Evolutionary conservation across 2,329 filamentous ascomycete species (phyloP), one percentile per base, ranked within the genome.

Genomic region (Colletotrichum destructivum): DNA sequence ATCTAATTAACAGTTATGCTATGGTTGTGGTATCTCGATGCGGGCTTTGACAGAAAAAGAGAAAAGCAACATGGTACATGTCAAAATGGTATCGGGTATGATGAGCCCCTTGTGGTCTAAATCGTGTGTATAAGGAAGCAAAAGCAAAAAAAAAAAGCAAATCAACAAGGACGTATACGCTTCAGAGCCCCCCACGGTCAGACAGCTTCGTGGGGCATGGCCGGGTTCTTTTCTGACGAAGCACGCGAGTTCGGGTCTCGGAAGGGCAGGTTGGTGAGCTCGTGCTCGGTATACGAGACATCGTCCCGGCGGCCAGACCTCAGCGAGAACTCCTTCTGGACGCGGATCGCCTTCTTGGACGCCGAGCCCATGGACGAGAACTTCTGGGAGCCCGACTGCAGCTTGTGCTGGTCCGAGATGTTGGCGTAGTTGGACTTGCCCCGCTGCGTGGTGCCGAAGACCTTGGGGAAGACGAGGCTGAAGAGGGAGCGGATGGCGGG

Each of bases 401-500:
- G n/a, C 15, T 52, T n/a, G 26, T 44, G 23, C 44, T 54, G 66
- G 9, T 52, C 46, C 21, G 64, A 69, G n/a, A 71, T 18, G 16
- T 71, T 69, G 52, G 57, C 69, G 65, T 71, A 71, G 46, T 26
- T 57, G 38, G 65, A 69, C 44, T 62, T 69, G 60, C 57, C 75
- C 23, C 31, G 38, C 31, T 69, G 80, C 76, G 71, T 71, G 16
- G 54, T 76, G 61, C 75, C 74, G 56, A 83, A 83, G 59, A 80
- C 66, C 13, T 73, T 72, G 47, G 82, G 82, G 73, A 81, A 79
- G 76, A 79, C 80, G 46, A 77, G 71, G 47, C 78, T 75, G 54
- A 80, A 76, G 4, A 83, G 76, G 4, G 81, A 79, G 57, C 80
- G 78, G 8, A 83, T 76, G 15, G 81, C 78, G 5, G 72, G 66